Conservation (phyloP, 345 rosid species). For the Litchi chinensis region DNA sequence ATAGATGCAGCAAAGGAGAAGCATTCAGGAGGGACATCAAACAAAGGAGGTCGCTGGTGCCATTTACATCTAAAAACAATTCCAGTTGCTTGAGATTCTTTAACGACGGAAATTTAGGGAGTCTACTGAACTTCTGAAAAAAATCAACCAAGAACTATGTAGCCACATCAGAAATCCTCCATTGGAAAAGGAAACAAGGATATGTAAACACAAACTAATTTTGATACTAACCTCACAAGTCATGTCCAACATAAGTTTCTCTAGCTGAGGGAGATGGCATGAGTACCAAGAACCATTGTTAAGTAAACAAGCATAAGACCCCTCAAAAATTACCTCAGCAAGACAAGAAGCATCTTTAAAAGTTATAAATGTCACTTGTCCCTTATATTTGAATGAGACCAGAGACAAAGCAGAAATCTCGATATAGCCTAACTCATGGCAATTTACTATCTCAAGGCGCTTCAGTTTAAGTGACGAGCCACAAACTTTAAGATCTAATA, state of each 20-base stretch:
- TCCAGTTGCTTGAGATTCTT: slow-evolving; percentile 9
- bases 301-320: background rate
- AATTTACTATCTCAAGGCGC: background rate
- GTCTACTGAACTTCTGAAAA: background rate
- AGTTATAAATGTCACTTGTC: background rate
- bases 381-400: background rate
- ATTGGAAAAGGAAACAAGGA: background rate
- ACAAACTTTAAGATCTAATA: slow-evolving; percentile 16
- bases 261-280: background rate
- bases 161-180: background rate
- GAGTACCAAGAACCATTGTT: background rate
- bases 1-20: background rate
- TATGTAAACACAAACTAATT: background rate
- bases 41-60: background rate
- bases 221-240: slow-evolving; percentile 7
- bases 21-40: background rate
- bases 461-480: slow-evolving; percentile 20
- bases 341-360: slow-evolving; percentile 10
- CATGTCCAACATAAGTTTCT: background rate
- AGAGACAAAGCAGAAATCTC: slow-evolving; percentile 16
- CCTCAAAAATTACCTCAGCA: background rate
- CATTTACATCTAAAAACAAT: background rate
- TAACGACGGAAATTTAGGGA: slow-evolving; percentile 2
- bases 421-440: background rate
- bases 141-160: background rate